phyloP scores from a whole-genome alignment of 768 basidiomycete species.

The Pisolithus marmoratus region DNA sequence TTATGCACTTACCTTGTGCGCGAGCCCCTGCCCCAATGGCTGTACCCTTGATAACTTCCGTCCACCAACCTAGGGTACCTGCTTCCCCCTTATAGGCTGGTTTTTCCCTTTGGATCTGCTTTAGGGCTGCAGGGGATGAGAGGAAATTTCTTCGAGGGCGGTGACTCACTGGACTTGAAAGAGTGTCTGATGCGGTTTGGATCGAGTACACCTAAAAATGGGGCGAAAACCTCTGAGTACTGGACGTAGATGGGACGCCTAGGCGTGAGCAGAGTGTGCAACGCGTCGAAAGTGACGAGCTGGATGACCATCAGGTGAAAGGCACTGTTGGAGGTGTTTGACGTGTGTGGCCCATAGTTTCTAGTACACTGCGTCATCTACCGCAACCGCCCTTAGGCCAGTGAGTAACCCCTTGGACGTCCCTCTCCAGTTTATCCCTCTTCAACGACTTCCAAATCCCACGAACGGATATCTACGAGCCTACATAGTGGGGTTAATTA shows the following conservation, averaged over 20 bases:
- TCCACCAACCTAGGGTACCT: slow-evolving; percentile 65
- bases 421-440: not conserved
- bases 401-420: not conserved
- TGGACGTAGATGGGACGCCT: slow-evolving; percentile 62
- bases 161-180: slow-evolving; percentile 49
- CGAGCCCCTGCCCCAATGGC: slow-evolving; percentile 73
- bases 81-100: slow-evolving; percentile 46
- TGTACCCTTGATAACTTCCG: slow-evolving; percentile 68
- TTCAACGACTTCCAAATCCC: not conserved
- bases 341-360: not conserved
- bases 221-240: slow-evolving; percentile 55
- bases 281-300: slow-evolving; percentile 72
- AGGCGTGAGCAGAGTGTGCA: slow-evolving; percentile 71
- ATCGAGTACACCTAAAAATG: slow-evolving; percentile 57
- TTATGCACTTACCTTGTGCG: slow-evolving; percentile 37
- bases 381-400: not conserved
- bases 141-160: not conserved
- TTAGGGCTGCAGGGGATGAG: slow-evolving; percentile 33
- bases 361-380: not conserved
- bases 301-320: slow-evolving; percentile 33
- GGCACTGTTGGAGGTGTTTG: not conserved
- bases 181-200: slow-evolving; percentile 48
- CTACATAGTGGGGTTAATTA: too few relatives aligned
- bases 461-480: not conserved
- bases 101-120: slow-evolving; percentile 48